These are phyloP conservation scores for Aspergillus niger DNA, from an alignment of 2,329 filamentous ascomycete species.

Conservation along the genomic window DNA sequence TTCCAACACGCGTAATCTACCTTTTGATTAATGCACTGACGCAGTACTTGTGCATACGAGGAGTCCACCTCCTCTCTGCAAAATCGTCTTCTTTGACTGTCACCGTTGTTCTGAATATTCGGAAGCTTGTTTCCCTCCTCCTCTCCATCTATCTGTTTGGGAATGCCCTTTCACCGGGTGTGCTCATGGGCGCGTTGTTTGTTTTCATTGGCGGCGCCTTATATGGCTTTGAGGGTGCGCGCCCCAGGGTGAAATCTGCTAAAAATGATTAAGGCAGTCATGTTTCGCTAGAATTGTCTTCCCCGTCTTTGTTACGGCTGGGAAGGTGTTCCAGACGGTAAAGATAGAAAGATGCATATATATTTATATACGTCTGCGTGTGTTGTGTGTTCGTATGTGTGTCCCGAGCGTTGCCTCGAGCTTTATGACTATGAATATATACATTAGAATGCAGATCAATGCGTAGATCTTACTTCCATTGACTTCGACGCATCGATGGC, in stretches of 20 bases:
- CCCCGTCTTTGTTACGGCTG: no score
- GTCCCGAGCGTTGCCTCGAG: no score
- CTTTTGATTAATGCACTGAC: constrained; percentile 67
- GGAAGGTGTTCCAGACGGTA: no score
- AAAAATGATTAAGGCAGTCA: constrained; percentile 23
- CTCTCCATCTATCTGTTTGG: constrained; percentile 94
- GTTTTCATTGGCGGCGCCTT: constrained; percentile 90
- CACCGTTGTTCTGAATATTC: constrained; percentile 92
- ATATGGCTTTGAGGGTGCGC: constrained; percentile 72
- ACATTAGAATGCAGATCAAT: no score
- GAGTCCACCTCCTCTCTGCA: constrained; percentile 90
- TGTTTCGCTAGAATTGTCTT: no score
- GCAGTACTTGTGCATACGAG: constrained; percentile 92
- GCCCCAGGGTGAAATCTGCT: constrained; percentile 30
- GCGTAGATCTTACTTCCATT: no score
- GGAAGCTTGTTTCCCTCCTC: constrained; percentile 88
- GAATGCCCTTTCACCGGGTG: constrained; percentile 74
- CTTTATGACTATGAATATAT: no score
- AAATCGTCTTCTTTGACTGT: constrained; percentile 90
- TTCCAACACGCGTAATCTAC: constrained; percentile 41
- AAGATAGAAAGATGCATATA: no score
- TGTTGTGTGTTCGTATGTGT: no score
- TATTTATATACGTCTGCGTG: no score
- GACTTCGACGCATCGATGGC: no score
- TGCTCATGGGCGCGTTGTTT: constrained; percentile 75